Evolutionary conservation across 202 grass and related monocot genomes (phyloP), one percentile per base, ranked within the genome.

Genomic region (Carex sylvatica): DNA sequence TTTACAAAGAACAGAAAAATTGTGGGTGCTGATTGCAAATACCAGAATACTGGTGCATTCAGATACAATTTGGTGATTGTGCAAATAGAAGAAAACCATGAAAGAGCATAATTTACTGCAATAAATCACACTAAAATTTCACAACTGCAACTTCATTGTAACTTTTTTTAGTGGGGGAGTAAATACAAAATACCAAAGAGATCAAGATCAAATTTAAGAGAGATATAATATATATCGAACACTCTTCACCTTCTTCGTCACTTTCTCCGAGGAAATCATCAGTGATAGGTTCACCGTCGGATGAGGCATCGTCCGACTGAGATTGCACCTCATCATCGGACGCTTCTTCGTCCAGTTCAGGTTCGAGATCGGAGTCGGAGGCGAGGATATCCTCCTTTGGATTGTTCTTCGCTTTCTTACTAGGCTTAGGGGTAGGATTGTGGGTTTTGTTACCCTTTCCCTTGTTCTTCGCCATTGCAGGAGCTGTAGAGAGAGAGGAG

Each of bases 191-290:
- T 40, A 36, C 4, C 23, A 67, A 38, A 33, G 30, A 49, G 20
- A 47, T 12, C 38, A 24, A 61, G 0, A 79, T 19, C 24, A 61
- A 20, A 79, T 79, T 79, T 58, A 79, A 30, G 20, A 73, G 40
- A 36, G 9, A 76, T 15, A 9, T 54, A 84, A 85, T 84, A 83
- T 2, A 56, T 69, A 65, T 54, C 52, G 79, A 15, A 62, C 28
- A 38, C 79, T 75, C 83, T 70, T 31, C 20, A 54, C 78, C 77
- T 82, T 56, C 85, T 28, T 79, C 80, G 9, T 71, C 85, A 35
- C 91, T 97, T 18, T 84, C 85, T 42, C 87, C 89, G 0, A 93
- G 91, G 64, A 97, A 88, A 81, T 97, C 93, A n/a, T 89, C 89
- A 2, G 85, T 87, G 49, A 93, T 84, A 53, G 93, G 79, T 35